Conservation (phyloP, 169 alveolate species). For the Miamiensis avidus region DNA sequence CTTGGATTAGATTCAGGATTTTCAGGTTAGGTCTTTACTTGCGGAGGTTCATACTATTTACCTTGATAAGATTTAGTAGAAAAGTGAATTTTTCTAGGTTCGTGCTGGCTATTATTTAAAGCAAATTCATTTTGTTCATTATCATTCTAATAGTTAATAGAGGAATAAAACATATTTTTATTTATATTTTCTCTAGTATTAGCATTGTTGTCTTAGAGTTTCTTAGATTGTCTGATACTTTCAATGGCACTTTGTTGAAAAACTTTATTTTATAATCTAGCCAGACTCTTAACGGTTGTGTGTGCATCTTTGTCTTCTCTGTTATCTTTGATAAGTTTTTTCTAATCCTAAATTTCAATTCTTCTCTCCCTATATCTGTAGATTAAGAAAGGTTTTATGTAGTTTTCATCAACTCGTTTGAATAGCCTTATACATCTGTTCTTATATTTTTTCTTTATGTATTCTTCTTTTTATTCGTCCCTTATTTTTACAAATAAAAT, state of each 20-base stretch:
- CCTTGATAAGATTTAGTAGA: too few relatives aligned
- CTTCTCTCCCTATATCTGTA: background rate
- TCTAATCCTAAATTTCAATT: background rate
- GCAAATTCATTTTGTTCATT: too few relatives aligned
- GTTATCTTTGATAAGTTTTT: background rate
- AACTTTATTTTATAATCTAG: background rate
- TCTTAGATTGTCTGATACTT: background rate
- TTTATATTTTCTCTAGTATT: too few relatives aligned
- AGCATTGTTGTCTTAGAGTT: background rate
- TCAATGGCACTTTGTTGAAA: background rate
- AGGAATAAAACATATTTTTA: too few relatives aligned
- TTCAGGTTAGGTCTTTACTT: too few relatives aligned
- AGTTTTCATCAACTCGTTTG: background rate
- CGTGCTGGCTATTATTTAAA: too few relatives aligned
- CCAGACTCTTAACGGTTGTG: background rate
- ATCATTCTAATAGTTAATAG: too few relatives aligned
- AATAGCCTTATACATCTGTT: background rate
- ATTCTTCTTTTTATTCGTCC: background rate
- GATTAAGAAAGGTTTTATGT: background rate
- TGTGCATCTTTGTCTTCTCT: background rate
- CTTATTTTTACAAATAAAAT: background rate
- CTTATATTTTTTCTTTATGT: too few relatives aligned
- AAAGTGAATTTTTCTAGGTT: too few relatives aligned
- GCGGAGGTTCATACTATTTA: too few relatives aligned
- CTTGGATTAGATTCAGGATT: too few relatives aligned